phyloP scores from a whole-genome alignment of 2,329 filamentous ascomycete genomes.

The Botrytis squamosa region DNA sequence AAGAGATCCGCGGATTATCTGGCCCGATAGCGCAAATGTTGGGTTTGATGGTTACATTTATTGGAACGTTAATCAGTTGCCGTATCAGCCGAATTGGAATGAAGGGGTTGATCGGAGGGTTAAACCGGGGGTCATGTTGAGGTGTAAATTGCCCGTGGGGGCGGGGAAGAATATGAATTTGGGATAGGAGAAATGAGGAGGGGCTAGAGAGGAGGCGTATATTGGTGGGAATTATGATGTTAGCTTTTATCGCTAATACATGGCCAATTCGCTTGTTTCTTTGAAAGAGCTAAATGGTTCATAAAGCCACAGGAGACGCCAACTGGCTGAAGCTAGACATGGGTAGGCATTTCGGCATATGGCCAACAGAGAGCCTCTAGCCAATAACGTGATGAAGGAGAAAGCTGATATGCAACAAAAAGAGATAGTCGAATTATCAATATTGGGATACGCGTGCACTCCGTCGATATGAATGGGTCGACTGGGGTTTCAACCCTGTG shows the following conservation, averaged over 20 bases:
- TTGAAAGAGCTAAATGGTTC: neutral
- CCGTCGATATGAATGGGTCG: neutral
- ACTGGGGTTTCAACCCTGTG: neutral
- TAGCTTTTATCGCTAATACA: too few species aligned
- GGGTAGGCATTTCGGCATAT: too few species aligned
- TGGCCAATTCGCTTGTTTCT: neutral
- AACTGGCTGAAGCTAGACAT: neutral
- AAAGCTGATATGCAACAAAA: neutral
- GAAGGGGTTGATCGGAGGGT: slow-evolving; percentile 43
- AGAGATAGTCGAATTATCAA: neutral
- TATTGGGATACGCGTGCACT: neutral
- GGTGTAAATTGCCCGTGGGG: slow-evolving; percentile 44
- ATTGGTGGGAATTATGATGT: neutral
- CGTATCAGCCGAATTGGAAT: slow-evolving; percentile 50
- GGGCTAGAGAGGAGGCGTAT: neutral
- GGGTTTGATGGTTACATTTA: slow-evolving; percentile 48
- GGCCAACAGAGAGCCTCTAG: neutral
- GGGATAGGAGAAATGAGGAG: neutral
- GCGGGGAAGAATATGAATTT: slow-evolving; percentile 35
- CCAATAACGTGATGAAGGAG: neutral
- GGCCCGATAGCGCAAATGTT: slow-evolving; percentile 45
- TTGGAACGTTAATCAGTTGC: slow-evolving; percentile 50
- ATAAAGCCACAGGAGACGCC: neutral
- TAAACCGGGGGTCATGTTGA: slow-evolving; percentile 47
- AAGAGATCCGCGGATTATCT: slow-evolving; percentile 46